Evolutionary conservation across 345 rosid genomes (phyloP).

Genomic region (Populus nigra): DNA sequence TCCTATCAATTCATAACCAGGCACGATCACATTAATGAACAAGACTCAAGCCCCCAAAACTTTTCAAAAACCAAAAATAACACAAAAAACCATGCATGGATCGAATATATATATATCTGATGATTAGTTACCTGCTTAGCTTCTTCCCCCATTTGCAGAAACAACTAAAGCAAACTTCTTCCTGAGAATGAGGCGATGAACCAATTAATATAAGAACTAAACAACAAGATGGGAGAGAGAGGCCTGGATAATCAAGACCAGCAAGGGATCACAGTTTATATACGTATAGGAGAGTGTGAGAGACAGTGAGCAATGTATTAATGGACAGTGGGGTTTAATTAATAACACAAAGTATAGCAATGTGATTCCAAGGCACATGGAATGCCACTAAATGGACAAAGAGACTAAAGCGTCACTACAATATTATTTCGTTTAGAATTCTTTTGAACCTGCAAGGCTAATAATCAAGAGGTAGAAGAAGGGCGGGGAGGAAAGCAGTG

Average conservation of each 20-base stretch:
- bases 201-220: background rate
- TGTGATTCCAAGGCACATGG: conserved; percentile 59
- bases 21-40: background rate
- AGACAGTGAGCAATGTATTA: background rate
- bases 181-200: background rate
- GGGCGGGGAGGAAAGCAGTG: conserved; percentile 16
- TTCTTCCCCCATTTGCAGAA: conserved; percentile 66
- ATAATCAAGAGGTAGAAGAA: background rate
- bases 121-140: conserved; percentile 56
- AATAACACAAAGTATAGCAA: conserved; percentile 36
- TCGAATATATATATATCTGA: background rate
- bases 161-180: background rate
- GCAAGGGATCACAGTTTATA: conserved; percentile 8
- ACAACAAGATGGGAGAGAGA: conserved; percentile 4
- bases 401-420: background rate
- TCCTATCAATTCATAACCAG: conserved; percentile 20
- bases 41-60: background rate
- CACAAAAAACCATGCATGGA: background rate
- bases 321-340: conserved; percentile 34
- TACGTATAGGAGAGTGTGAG: background rate
- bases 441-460: conserved; percentile 20
- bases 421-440: conserved; percentile 7
- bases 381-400: conserved; percentile 28
- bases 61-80: background rate
- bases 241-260: background rate